These are phyloP conservation scores for Pseudogymnoascus sp. DNA, from an alignment of 2,329 filamentous ascomycete species.

Conservation along the genomic window DNA sequence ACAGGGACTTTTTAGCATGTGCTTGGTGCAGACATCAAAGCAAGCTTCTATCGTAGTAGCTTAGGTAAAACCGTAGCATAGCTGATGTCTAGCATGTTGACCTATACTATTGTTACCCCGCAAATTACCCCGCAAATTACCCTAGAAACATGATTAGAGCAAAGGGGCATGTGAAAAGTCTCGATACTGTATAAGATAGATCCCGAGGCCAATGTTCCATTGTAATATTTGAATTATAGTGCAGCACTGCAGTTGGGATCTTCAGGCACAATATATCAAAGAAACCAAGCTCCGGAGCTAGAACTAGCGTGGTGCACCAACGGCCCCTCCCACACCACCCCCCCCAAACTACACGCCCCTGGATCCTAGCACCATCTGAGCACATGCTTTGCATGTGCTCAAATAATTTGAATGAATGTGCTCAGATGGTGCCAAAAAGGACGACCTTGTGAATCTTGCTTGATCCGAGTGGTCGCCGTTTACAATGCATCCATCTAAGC, in stretches of 20 bases:
- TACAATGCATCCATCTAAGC: neutral
- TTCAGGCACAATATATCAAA: neutral
- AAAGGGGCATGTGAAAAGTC: too few relatives aligned
- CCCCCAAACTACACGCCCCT: too few relatives aligned
- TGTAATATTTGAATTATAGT: neutral
- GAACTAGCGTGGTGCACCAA: too few relatives aligned
- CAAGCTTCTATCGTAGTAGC: neutral
- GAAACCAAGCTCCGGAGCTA: too few relatives aligned
- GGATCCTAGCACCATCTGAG: neutral
- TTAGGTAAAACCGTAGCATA: too few relatives aligned
- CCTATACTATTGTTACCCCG: too few relatives aligned
- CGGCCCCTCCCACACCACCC: too few relatives aligned
- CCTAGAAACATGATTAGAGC: too few relatives aligned
- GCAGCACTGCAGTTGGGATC: slow-evolving; percentile 12
- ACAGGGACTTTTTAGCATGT: neutral
- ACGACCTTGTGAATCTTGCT: neutral
- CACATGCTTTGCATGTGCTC: neutral
- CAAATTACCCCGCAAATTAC: too few relatives aligned
- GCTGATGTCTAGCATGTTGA: too few relatives aligned
- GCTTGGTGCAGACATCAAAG: neutral
- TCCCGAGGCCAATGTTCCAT: neutral
- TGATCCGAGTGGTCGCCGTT: neutral
- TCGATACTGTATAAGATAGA: neutral
- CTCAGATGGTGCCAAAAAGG: neutral
- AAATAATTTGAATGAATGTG: too few relatives aligned